These are phyloP conservation scores for Metahyphopichia silvanorum DNA, from an alignment of 805 yeast genomes.

Conservation along the genomic window DNA sequence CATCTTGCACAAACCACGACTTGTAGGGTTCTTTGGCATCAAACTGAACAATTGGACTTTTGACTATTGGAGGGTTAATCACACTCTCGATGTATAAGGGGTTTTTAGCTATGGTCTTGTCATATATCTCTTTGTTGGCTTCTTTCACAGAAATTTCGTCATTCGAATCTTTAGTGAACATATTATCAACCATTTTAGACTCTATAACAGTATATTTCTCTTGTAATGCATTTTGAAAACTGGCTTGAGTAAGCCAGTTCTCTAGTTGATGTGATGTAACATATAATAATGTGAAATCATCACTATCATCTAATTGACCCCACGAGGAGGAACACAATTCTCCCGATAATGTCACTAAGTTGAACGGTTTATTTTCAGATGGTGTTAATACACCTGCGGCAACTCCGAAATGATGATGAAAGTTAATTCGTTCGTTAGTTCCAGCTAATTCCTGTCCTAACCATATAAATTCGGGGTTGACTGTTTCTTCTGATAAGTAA, in stretches of 20 bases:
- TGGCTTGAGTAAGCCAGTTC: slow-evolving; percentile 18
- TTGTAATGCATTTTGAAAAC: slow-evolving; percentile 8
- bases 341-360: slow-evolving; percentile 15
- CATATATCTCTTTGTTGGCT: slow-evolving; percentile 3
- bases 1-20: slow-evolving; percentile 20
- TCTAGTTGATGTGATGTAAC: slow-evolving; percentile 35
- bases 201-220: slow-evolving; percentile 11
- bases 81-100: slow-evolving; percentile 20
- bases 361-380: slow-evolving; percentile 14
- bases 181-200: slow-evolving; percentile 4
- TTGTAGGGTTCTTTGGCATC: slow-evolving; percentile 22
- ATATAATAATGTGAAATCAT: slow-evolving; percentile 22
- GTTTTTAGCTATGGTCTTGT: slow-evolving; percentile 12
- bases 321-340: slow-evolving; percentile 38
- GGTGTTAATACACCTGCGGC: slow-evolving; percentile 32
- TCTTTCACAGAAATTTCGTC: slow-evolving; percentile 1
- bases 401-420: slow-evolving; percentile 23
- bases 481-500: slow-evolving; percentile 5
- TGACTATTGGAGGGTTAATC: slow-evolving; percentile 22
- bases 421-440: slow-evolving; percentile 11
- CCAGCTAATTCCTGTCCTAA: slow-evolving; percentile 33
- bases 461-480: slow-evolving; percentile 29
- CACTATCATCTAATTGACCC: slow-evolving; percentile 28
- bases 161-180: slow-evolving; percentile 1
- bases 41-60: slow-evolving; percentile 9